Conservation (phyloP, 1,284 basidiomycete genomes). For the Ceratobasidium sp. region DNA sequence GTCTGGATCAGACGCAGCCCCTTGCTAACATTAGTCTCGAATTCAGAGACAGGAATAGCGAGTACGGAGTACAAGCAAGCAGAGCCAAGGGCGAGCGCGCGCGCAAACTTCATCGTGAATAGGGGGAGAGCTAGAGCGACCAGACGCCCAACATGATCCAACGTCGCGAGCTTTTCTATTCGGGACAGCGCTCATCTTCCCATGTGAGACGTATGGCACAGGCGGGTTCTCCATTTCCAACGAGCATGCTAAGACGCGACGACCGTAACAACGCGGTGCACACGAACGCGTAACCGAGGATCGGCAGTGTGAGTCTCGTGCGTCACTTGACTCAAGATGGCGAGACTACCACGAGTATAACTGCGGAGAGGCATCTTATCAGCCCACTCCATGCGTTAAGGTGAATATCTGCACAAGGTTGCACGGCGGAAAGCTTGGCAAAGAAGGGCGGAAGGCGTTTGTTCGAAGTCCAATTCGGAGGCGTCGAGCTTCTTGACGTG, state of each 20-base stretch:
- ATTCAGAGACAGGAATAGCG: slow-evolving; percentile 36
- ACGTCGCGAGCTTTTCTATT: neutral
- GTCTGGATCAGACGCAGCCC: slow-evolving; percentile 41
- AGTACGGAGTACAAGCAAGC: slow-evolving; percentile 27
- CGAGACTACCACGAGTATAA: neutral
- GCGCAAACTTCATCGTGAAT: slow-evolving; percentile 36
- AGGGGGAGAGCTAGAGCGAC: too few species aligned
- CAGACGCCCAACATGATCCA: neutral
- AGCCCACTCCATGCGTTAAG: neutral
- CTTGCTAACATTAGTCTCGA: slow-evolving; percentile 36
- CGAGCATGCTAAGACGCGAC: neutral
- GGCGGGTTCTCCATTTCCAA: slow-evolving; percentile 1
- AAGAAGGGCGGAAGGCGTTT: slow-evolving; percentile 10
- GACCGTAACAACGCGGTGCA: neutral
- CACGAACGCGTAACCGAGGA: slow-evolving; percentile 5
- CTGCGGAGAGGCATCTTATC: slow-evolving; percentile 25
- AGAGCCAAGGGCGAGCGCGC: slow-evolving; percentile 42
- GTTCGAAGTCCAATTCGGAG: neutral
- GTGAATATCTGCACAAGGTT: slow-evolving; percentile 31
- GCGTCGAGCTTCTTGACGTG: too few species aligned
- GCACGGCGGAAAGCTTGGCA: slow-evolving; percentile 16
- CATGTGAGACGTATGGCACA: neutral
- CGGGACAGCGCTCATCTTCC: neutral
- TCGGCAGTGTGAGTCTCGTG: neutral
- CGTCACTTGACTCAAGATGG: slow-evolving; percentile 18